Evolutionary conservation across 2,329 filamentous ascomycete genomes (phyloP), one percentile per base, ranked within the genome.

Genomic region (Fusarium buxicola): DNA sequence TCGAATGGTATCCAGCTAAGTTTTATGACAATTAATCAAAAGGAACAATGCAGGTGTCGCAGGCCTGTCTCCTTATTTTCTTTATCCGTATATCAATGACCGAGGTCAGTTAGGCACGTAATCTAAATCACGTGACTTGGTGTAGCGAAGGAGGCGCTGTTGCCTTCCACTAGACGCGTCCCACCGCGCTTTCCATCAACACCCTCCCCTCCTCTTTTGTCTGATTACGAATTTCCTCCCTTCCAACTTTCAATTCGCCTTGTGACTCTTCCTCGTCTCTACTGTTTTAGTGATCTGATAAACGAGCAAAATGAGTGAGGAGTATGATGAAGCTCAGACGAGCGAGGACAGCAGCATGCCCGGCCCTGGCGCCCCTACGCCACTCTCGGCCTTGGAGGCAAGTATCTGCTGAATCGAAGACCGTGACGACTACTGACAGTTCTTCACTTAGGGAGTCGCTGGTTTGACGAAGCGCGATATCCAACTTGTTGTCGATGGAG

Each of bases 401-500:
- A 66, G 83, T 61, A 39, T 27, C 4, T 45, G 43, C 9, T 25
- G n/a, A n/a, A 41, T 16, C 2, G 8, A 38, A 40, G 21, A 35
- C 21, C 45, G 21, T 4, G 15, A 11, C 45, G 11, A 24, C 15
- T 13, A 40, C 58, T 74, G 36, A 72, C 46, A 15, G 25, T 28
- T 7, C 4, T 21, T 4, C 15, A 3, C 7, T 3, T 39, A 97
- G 93, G 94, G 94, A 27, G 82, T 97, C 60, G 88, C 91, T 40
- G 94, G 94, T 12, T 80, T 98, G 66, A 97, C 94, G n/a, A 94
- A 94, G 69, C 88, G 96, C 72, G 95, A 99, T 74, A 96, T 98
- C 69, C 95, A 97, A 74, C 82, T 97, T 34, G 87, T 99, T 18
- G 82, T 96, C 15, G 94, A 98, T 72, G 94, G 92, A 34, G 95